phyloP scores from a whole-genome alignment of 1,284 basidiomycete species.

The Trichosporon coremiiforme region DNA sequence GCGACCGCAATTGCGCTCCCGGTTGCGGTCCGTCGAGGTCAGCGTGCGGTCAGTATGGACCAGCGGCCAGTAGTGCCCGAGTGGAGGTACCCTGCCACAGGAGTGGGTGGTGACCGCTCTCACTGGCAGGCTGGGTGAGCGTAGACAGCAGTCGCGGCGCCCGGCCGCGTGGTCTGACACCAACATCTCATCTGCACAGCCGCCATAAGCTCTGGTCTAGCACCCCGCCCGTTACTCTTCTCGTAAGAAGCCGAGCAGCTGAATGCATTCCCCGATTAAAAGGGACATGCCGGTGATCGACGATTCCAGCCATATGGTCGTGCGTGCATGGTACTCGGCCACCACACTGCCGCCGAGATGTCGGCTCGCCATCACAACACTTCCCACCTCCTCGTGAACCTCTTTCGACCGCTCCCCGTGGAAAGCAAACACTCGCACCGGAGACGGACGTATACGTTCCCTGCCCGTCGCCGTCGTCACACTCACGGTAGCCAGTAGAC shows the following conservation, averaged over 20 bases:
- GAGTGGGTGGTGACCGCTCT: not conserved
- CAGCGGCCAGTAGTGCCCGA: slow-evolving; percentile 8
- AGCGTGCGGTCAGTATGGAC: not conserved
- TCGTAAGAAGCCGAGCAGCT: not conserved
- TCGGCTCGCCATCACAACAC: not conserved
- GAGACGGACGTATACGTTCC: not conserved
- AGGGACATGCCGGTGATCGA: not conserved
- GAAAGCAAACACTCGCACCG: too few species aligned
- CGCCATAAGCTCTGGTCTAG: not conserved
- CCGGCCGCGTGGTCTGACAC: too few species aligned
- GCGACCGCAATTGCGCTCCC: not conserved
- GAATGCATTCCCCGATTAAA: not conserved
- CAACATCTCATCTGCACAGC: not conserved
- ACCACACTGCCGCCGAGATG: not conserved
- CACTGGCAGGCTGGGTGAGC: not conserved
- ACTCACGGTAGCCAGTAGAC: not conserved
- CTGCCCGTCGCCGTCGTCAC: not conserved
- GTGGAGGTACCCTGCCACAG: not conserved
- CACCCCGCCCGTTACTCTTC: not conserved
- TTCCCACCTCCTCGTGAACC: not conserved
- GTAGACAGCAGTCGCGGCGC: too few species aligned
- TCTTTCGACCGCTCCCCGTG: not conserved
- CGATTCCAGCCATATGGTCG: not conserved
- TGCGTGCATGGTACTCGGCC: not conserved
- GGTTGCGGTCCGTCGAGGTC: not conserved